Evolutionary conservation across 768 basidiomycete species (phyloP), one percentile per base, ranked within the genome.

Genomic region (Vishniacozyma victoriae): DNA sequence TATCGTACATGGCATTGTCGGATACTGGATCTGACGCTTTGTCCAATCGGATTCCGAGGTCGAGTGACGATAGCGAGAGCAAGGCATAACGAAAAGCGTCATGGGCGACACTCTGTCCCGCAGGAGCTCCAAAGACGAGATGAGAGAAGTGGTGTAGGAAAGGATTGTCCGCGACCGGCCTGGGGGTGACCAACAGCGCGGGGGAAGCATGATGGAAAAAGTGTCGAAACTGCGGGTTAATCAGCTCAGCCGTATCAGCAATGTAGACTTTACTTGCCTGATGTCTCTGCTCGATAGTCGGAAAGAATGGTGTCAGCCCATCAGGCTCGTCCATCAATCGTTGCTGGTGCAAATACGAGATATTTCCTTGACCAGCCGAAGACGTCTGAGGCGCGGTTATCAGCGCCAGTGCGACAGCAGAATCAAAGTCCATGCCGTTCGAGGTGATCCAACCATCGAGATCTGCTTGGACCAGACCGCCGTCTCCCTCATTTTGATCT

Each of bases 101-200:
- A 39, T 51, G 54, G 1, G 39, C 18, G 75, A 80, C 44, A 78
- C 80, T 35, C 77, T 80, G 51, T 72, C 73, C 42, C 69, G 77
- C 48, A 1, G 60, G 48, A 33, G 40, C 40, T 15, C 41, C 46
- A 4, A 62, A 29, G 23, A 52, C 54, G 19, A 62, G 31, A 4
- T 41, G 51, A 5, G 51, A 26, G 11, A 59, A 39, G 25, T 53
- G 48, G 5, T 37, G 18, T 0, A 53, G 26, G 57, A 57, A 62
- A 18, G 60, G 60, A 25, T 62, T 62, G 19, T 26, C 25, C 2
- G 35, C 16, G 4, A 27, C 33, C 0, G 45, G 14, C 1, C 40
- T 46, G 15, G 57, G 41, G 4, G 56, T 43, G 36, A 58, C 57
- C n/a, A 62, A 18, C 16, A 62, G 52, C 16, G 47, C 33, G 9